Evolutionary conservation across 768 basidiomycete genomes (phyloP).

Genomic region (Rhodosporidiobolus sp.): DNA sequence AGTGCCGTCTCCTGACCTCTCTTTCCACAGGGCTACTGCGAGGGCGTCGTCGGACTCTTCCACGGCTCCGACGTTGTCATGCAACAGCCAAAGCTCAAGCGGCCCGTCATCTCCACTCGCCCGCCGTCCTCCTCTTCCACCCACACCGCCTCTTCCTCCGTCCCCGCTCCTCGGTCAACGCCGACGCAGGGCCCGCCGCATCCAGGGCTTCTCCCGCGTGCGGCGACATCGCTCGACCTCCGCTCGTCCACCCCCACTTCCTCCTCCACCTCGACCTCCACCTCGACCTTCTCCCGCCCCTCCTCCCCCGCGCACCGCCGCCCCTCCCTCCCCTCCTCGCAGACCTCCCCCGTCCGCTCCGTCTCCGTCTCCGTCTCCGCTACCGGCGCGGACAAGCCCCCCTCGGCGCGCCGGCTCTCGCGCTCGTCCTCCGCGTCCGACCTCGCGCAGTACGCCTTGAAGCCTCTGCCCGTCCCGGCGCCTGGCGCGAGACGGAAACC

Average conservation of each 20-base stretch:
- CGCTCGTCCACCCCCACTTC: too few relatives aligned
- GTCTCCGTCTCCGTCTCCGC: too few relatives aligned
- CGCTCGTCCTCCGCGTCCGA: neutral
- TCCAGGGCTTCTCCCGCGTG: too few relatives aligned
- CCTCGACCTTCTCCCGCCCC: neutral
- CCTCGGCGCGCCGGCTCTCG: neutral
- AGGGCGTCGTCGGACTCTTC: conserved; percentile 80
- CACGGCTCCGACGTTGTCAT: conserved; percentile 63
- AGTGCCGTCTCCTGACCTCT: conserved; percentile 32
- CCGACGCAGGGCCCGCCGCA: neutral
- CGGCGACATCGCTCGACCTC: too few relatives aligned
- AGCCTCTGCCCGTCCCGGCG: neutral
- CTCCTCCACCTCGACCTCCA: neutral
- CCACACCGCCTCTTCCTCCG: neutral
- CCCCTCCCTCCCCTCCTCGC: neutral
- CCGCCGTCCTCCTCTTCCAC: neutral
- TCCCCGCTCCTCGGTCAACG: neutral
- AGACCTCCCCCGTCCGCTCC: too few relatives aligned
- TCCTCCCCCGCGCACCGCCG: neutral
- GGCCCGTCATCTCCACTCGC: conserved; percentile 63
- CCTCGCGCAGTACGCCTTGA: neutral
- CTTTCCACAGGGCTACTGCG: conserved; percentile 68
- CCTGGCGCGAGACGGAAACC: neutral
- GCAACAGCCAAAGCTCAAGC: conserved; percentile 66
- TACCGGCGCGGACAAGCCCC: too few relatives aligned